phyloP scores from a whole-genome alignment of 1,284 basidiomycete genomes.

The Fomitopsis betulina region DNA sequence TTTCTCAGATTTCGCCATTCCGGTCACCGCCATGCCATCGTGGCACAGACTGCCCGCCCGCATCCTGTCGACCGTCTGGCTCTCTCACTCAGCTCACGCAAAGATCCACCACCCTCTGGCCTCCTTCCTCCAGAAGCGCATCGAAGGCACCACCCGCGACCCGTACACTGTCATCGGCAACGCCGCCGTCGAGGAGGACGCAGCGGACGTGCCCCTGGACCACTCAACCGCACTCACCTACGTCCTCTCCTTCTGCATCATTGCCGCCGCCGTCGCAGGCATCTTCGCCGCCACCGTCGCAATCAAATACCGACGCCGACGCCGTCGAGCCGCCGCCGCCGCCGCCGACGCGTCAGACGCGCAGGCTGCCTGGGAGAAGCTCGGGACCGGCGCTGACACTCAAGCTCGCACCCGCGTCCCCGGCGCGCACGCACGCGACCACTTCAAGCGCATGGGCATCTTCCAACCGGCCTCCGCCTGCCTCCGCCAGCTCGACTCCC shows the following conservation, averaged over 20 bases:
- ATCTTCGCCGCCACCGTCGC: neutral
- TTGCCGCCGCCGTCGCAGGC: neutral
- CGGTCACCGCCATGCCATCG: neutral
- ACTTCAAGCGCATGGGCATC: conserved; percentile 2
- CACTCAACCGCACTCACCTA: conserved; percentile 2
- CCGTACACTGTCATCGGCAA: neutral
- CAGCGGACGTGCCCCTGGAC: conserved; percentile 1
- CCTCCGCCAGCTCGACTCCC: neutral
- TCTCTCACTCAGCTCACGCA: neutral
- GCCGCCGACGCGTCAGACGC: neutral
- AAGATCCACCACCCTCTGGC: neutral
- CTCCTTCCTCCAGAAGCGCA: neutral
- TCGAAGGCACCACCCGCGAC: neutral
- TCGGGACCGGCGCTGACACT: neutral
- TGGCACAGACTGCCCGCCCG: neutral
- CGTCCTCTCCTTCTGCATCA: conserved; percentile 4
- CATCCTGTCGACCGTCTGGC: neutral
- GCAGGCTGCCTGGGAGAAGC: neutral
- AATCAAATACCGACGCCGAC: conserved; percentile 1
- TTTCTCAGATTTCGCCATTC: neutral
- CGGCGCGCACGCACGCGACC: neutral
- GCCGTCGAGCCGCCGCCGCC: neutral
- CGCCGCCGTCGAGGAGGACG: neutral
- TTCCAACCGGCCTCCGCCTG: neutral
- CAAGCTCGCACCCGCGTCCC: neutral